phyloP scores from a whole-genome alignment of 257 asterid species.

The Forsythia viridissima region DNA sequence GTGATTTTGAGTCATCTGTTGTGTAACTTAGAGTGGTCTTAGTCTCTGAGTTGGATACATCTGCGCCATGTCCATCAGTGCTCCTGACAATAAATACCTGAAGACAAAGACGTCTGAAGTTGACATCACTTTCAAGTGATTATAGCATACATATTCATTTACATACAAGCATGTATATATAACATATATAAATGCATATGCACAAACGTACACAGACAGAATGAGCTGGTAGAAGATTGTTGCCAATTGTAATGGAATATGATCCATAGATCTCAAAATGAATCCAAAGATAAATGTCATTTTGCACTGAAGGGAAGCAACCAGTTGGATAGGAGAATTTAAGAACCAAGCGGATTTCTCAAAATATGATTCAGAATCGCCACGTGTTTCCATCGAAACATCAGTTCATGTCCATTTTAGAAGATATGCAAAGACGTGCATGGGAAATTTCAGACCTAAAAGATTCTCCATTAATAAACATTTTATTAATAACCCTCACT shows the following conservation, averaged over 20 bases:
- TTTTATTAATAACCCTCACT: neutral
- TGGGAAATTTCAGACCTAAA: neutral
- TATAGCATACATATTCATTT: neutral
- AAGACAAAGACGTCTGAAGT: slow-evolving; percentile 15
- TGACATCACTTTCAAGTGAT: slow-evolving; percentile 4
- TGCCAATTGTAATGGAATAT: neutral
- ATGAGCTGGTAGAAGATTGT: neutral
- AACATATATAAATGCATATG: neutral
- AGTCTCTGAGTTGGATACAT: slow-evolving; percentile 11
- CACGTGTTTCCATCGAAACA: neutral
- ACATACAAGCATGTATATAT: neutral
- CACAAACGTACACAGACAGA: neutral
- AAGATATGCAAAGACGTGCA: neutral
- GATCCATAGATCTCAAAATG: neutral
- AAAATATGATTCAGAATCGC: neutral
- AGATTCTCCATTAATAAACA: neutral
- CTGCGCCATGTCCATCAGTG: slow-evolving; percentile 24
- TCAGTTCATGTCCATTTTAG: neutral
- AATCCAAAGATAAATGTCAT: neutral
- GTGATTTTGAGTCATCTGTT: slow-evolving; percentile 45
- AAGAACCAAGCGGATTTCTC: neutral
- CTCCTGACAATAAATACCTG: slow-evolving; percentile 32
- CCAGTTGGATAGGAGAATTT: neutral
- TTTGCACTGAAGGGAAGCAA: neutral
- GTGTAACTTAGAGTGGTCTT: slow-evolving; percentile 40